Conservation (phyloP, 2,329 filamentous ascomycete species). For the Penicillium vulpinum region DNA sequence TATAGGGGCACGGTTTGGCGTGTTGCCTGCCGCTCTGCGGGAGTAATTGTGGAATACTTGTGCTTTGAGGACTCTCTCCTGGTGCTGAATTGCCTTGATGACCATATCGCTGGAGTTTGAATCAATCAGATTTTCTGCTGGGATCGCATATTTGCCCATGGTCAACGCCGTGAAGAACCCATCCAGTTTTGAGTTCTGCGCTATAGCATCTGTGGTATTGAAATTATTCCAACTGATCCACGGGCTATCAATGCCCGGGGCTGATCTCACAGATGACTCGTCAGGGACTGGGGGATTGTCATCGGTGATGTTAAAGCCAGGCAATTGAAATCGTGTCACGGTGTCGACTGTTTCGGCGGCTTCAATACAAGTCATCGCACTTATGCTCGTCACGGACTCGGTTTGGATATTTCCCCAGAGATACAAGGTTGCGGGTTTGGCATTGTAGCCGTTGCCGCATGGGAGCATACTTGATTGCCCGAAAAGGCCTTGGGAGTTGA, state of each 20-base stretch:
- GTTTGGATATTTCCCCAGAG: neutral
- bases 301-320: neutral
- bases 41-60: neutral
- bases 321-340: neutral
- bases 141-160: neutral
- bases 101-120: neutral
- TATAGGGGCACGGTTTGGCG: too few relatives aligned
- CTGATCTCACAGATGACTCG: neutral
- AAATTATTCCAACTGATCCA: neutral
- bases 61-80: neutral
- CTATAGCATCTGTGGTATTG: neutral
- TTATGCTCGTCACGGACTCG: neutral
- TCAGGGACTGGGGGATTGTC: neutral
- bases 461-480: neutral
- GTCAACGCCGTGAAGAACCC: neutral
- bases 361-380: neutral
- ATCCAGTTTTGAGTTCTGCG: neutral
- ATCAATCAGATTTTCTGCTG: neutral
- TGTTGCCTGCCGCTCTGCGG: neutral
- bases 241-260: neutral
- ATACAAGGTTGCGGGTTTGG: neutral
- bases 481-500: neutral
- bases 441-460: neutral
- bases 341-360: neutral
- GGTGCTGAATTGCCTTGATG: neutral